A percentile compares a stretch with the other conserved stretches of the same genome.
phyloP scores from a whole-genome alignment of 345 rosid genomes.

The Punica granatum region DNA sequence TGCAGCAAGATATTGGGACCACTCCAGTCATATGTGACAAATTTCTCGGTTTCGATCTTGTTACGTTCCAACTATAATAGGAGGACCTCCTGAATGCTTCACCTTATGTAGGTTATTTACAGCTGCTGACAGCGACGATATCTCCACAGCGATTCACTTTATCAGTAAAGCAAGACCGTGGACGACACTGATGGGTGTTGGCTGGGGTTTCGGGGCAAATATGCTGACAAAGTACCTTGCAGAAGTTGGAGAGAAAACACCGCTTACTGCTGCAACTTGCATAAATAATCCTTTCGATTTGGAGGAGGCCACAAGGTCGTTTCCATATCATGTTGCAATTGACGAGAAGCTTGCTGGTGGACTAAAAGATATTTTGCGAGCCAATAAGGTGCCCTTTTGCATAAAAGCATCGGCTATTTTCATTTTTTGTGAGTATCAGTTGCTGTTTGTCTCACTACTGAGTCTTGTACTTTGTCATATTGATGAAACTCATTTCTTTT shows the following conservation, averaged over 20 bases:
- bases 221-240: slow-evolving; percentile 85
- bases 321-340: slow-evolving; percentile 37
- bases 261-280: slow-evolving; percentile 81
- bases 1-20: not conserved
- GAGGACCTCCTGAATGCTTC: slow-evolving; percentile 28
- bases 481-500: not conserved
- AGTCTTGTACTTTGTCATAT: too few species aligned
- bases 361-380: slow-evolving; percentile 55
- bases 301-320: slow-evolving; percentile 69
- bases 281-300: slow-evolving; percentile 91
- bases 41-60: not conserved
- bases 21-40: not conserved
- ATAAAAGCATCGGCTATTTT: not conserved
- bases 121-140: slow-evolving; percentile 96
- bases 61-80: slow-evolving; percentile 11
- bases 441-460: too few species aligned
- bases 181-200: slow-evolving; percentile 78
- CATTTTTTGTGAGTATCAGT: too few species aligned
- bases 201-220: slow-evolving; percentile 88
- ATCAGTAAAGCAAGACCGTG: slow-evolving; percentile 80
- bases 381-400: slow-evolving; percentile 62
- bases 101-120: slow-evolving; percentile 79
- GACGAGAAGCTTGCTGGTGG: slow-evolving; percentile 66
- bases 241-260: slow-evolving; percentile 80
- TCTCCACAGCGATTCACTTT: slow-evolving; percentile 65